phyloP scores from a whole-genome alignment of 2,329 filamentous ascomycete genomes.

The Cladosporium sp. region DNA sequence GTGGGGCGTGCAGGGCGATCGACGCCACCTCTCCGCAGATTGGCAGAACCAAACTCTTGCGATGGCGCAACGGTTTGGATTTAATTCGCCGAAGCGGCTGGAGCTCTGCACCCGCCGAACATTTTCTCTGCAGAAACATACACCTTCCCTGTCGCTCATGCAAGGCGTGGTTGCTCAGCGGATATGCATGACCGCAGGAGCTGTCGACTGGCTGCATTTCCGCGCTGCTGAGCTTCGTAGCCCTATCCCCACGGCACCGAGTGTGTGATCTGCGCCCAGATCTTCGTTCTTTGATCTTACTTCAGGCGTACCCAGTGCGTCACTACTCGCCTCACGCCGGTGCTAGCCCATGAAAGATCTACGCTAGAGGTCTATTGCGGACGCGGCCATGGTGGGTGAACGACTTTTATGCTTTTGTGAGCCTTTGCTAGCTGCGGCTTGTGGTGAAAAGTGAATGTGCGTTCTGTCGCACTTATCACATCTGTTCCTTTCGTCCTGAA shows the following conservation, averaged over 20 bases:
- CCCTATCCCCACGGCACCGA: background rate
- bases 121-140: no score
- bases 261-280: slow-evolving; percentile 3
- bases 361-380: background rate
- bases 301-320: slow-evolving; percentile 4
- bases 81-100: background rate
- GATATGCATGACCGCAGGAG: background rate
- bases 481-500: no score
- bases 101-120: no score
- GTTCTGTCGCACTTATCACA: no score
- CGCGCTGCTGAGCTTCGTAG: background rate
- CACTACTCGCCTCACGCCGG: background rate
- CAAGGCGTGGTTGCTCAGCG: no score
- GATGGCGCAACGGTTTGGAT: background rate
- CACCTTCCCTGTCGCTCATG: no score
- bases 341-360: background rate
- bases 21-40: slow-evolving; percentile 3
- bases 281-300: slow-evolving; percentile 3
- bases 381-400: background rate
- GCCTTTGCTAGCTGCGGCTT: no score
- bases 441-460: no score
- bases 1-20: slow-evolving; percentile 1
- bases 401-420: no score
- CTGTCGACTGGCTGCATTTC: background rate
- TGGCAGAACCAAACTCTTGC: background rate